Conservation (phyloP, 2,329 filamentous ascomycete species). For the Incumbomyces delicatus region DNA sequence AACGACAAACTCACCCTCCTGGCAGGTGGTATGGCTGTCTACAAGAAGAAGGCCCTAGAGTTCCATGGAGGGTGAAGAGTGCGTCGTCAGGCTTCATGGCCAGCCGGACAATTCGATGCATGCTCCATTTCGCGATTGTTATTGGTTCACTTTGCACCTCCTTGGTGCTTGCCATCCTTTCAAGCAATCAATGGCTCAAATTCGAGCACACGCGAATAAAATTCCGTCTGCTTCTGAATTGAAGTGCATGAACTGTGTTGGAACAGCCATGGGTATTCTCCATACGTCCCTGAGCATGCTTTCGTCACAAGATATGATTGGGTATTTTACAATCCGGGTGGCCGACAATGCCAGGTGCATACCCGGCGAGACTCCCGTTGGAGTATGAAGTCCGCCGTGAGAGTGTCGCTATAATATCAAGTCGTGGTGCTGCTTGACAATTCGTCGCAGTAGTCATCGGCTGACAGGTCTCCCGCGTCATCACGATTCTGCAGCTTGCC, state of each 20-base stretch:
- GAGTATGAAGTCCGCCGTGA: too few species aligned
- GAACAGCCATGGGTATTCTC: neutral
- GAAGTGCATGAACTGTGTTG: too few species aligned
- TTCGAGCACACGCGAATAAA: slow-evolving; percentile 1
- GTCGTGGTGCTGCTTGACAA: neutral
- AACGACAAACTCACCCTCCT: too few species aligned
- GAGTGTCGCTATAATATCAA: neutral
- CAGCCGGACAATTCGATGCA: too few species aligned
- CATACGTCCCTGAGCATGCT: slow-evolving; percentile 1
- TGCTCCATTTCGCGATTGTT: neutral
- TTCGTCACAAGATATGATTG: neutral
- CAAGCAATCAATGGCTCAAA: neutral
- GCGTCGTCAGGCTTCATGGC: too few species aligned
- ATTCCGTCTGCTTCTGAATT: neutral
- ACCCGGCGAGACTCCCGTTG: too few species aligned
- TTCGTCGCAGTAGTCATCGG: neutral
- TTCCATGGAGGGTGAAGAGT: too few species aligned
- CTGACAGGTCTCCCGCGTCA: neutral
- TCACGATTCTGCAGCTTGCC: neutral
- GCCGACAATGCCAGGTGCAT: too few species aligned
- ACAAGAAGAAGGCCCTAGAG: too few species aligned
- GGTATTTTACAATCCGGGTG: too few species aligned
- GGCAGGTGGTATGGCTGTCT: too few species aligned
- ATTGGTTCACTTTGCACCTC: neutral
- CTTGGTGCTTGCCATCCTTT: neutral